phyloP scores from a whole-genome alignment of 2,329 filamentous ascomycete genomes.

The Exophiala aquamarina region DNA sequence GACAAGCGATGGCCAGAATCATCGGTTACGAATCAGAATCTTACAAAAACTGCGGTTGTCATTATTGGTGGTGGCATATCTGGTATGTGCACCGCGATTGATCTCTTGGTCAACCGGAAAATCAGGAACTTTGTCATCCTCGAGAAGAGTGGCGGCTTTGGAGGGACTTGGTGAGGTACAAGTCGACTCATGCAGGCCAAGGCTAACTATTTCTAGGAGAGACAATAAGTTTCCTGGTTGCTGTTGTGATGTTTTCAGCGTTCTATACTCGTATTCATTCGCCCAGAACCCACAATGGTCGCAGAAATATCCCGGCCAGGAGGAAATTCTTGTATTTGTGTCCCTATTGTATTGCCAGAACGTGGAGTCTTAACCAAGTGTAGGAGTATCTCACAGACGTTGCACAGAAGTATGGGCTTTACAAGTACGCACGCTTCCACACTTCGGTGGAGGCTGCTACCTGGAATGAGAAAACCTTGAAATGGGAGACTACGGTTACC shows the following conservation, averaged over 20 bases:
- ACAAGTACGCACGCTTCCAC: slow-evolving; percentile 60
- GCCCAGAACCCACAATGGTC: slow-evolving; percentile 60
- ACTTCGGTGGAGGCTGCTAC: slow-evolving; percentile 52
- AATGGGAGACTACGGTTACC: slow-evolving; percentile 51
- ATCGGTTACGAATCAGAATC: slow-evolving; percentile 6
- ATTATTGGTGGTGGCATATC: slow-evolving; percentile 58
- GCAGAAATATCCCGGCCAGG: slow-evolving; percentile 59
- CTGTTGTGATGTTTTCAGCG: slow-evolving; percentile 54
- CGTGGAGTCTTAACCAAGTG: background rate
- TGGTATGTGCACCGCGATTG: slow-evolving; percentile 43
- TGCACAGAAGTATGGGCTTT: slow-evolving; percentile 38
- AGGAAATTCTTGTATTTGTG: slow-evolving; percentile 53
- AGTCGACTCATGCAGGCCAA: background rate
- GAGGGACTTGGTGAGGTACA: slow-evolving; percentile 20
- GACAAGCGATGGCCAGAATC: background rate
- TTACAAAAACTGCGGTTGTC: slow-evolving; percentile 46
- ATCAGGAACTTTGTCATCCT: slow-evolving; percentile 58
- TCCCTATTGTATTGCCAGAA: background rate
- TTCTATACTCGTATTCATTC: slow-evolving; percentile 61
- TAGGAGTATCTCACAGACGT: slow-evolving; percentile 50
- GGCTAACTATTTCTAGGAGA: slow-evolving; percentile 4
- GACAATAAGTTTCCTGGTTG: slow-evolving; percentile 45
- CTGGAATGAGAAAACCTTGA: slow-evolving; percentile 59
- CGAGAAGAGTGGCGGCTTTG: slow-evolving; percentile 56
- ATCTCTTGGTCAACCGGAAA: slow-evolving; percentile 50